A percentile compares a stretch with the other conserved stretches of the same genome.
phyloP scores from a whole-genome alignment of 208 protist species.

The Wallacemonas sp. region DNA sequence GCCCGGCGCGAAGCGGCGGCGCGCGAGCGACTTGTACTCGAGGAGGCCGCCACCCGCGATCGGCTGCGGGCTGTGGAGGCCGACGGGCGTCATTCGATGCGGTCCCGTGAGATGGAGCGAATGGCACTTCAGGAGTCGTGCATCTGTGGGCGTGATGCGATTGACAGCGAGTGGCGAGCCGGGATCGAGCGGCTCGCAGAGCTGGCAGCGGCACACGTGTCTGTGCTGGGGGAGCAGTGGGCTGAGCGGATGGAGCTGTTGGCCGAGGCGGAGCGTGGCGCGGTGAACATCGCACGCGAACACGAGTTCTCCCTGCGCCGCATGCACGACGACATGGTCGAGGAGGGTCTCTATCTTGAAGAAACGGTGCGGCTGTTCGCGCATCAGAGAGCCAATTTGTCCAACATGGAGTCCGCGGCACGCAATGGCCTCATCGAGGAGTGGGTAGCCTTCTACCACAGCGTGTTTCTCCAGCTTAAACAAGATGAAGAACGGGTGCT shows the following conservation, averaged over 20 bases:
- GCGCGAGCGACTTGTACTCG: constrained; percentile 27
- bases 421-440: constrained; percentile 19
- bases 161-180: constrained; percentile 7
- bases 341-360: constrained; percentile 15
- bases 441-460: constrained; percentile 18
- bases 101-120: neutral
- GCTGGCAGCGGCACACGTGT: neutral
- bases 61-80: constrained; percentile 1
- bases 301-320: constrained; percentile 16
- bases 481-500: constrained; percentile 11
- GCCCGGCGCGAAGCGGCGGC: constrained; percentile 21
- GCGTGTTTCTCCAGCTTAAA: constrained; percentile 32
- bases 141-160: neutral
- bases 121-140: constrained; percentile 8
- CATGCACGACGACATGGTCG: constrained; percentile 13
- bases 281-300: constrained; percentile 10
- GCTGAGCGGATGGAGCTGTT: constrained; percentile 13
- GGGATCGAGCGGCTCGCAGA: constrained; percentile 1
- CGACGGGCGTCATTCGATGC: constrained; percentile 6
- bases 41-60: constrained; percentile 30
- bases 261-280: constrained; percentile 16
- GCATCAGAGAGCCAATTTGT: constrained; percentile 9
- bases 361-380: constrained; percentile 28
- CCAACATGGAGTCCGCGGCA: constrained; percentile 15
- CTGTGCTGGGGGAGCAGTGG: neutral